These are phyloP conservation scores for Plasmodium blacklocki DNA, from an alignment of 169 alveolate genomes.

Conservation along the genomic window DNA sequence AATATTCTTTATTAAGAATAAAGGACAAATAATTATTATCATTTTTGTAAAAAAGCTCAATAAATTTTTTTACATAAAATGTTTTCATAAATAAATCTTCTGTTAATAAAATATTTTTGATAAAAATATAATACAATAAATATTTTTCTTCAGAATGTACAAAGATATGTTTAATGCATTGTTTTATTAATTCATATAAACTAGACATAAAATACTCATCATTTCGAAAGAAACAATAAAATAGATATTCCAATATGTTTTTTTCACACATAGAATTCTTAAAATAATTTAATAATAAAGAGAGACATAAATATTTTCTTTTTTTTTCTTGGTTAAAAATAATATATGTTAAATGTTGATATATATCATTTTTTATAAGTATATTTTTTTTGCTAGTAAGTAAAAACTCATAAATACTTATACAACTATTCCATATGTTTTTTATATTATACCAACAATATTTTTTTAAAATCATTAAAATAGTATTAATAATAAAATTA, in stretches of 20 bases:
- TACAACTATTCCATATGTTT: conserved; percentile 74
- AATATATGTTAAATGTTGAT: conserved; percentile 65
- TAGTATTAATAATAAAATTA: conserved; percentile 24
- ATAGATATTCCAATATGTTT: conserved; percentile 63
- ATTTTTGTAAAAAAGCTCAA: conserved; percentile 60
- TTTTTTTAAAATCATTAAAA: conserved; percentile 50
- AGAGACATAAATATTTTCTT: conserved; percentile 54
- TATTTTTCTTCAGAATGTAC: conserved; percentile 34
- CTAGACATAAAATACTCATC: conserved; percentile 57
- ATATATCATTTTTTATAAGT: conserved; percentile 58
- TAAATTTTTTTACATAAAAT: conserved; percentile 62
- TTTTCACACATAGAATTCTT: conserved; percentile 72
- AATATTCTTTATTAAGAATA: conserved; percentile 64
- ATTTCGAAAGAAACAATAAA: conserved; percentile 59
- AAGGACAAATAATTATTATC: conserved; percentile 61
- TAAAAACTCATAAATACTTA: conserved; percentile 55
- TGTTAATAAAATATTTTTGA: conserved; percentile 63
- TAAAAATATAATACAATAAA: conserved; percentile 55
- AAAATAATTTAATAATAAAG: conserved; percentile 61
- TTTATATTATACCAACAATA: conserved; percentile 74
- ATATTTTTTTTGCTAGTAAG: conserved; percentile 51
- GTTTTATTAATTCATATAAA: conserved; percentile 68
- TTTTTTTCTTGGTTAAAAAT: conserved; percentile 75
- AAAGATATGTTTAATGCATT: conserved; percentile 70
- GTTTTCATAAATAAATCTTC: conserved; percentile 43